These are phyloP conservation scores for Yamadazyma oceani DNA, from an alignment of 1,139 yeast genomes.

Conservation along the genomic window DNA sequence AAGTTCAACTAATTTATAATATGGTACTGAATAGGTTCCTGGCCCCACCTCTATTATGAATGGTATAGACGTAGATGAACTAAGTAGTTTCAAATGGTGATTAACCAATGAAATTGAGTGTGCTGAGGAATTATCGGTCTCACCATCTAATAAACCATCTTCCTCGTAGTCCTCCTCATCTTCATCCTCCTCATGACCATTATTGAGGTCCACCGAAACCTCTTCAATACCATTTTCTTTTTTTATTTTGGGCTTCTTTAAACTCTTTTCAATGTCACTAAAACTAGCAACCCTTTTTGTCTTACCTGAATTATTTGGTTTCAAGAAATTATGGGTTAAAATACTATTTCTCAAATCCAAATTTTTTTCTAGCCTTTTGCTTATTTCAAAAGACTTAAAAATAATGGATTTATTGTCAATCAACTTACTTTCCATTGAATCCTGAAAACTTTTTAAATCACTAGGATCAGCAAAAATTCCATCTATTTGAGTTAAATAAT, in stretches of 20 bases:
- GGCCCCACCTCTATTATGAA: conserved; percentile 47
- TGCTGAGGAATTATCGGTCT: conserved; percentile 17
- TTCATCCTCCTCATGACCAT: conserved; percentile 12
- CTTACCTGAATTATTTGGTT: conserved; percentile 22
- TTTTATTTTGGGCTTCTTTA: conserved; percentile 45
- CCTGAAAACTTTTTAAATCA: conserved; percentile 29
- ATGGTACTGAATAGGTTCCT: conserved; percentile 44
- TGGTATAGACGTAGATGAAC: conserved; percentile 41
- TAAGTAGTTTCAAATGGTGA: conserved; percentile 55
- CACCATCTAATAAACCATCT: conserved; percentile 12
- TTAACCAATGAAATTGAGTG: conserved; percentile 31
- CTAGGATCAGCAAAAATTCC: conserved; percentile 45
- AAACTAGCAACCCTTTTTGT: conserved; percentile 28
- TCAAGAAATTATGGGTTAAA: conserved; percentile 33
- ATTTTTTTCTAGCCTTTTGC: conserved; percentile 42
- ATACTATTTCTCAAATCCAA: conserved; percentile 54
- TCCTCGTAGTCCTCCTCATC: conserved; percentile 7
- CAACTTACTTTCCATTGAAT: conserved; percentile 33
- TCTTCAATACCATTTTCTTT: conserved; percentile 9
- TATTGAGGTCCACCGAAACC: too few relatives aligned
- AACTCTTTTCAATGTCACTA: conserved; percentile 20
- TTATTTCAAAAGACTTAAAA: conserved; percentile 56
- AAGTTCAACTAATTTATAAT: conserved; percentile 38
- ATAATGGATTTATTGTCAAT: conserved; percentile 42
- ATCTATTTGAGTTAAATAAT: conserved; percentile 31